Evolutionary conservation across 306 rosid genomes (phyloP).

Genomic region (Quercus bicolor): DNA sequence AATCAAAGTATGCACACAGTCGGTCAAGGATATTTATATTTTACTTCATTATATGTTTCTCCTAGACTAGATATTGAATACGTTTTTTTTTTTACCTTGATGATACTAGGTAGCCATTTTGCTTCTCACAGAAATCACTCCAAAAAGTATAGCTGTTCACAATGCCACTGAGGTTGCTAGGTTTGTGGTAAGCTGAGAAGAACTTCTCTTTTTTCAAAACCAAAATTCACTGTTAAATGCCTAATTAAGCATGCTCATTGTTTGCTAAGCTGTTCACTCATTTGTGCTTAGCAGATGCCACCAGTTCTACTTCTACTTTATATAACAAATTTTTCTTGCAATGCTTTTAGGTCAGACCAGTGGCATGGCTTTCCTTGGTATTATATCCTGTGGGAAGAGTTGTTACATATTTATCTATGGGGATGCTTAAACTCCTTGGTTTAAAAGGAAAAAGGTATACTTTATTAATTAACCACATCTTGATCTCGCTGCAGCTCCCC

Average conservation of each 20-base stretch:
- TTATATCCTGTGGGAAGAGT: slow-evolving; percentile 92
- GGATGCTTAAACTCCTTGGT: slow-evolving; percentile 91
- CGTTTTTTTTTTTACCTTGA: slow-evolving; percentile 14
- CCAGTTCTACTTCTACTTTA: slow-evolving; percentile 13
- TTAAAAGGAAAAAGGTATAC: slow-evolving; percentile 93
- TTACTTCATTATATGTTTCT: background rate
- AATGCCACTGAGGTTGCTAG: slow-evolving; percentile 96
- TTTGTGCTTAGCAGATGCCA: slow-evolving; percentile 13
- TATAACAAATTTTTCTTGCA: slow-evolving; percentile 24
- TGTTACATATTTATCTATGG: slow-evolving; percentile 94
- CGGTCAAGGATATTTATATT: background rate
- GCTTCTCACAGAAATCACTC: slow-evolving; percentile 99
- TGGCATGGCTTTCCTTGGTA: slow-evolving; percentile 96
- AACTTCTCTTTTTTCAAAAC: background rate
- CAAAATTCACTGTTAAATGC: background rate
- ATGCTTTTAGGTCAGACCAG: slow-evolving; percentile 91
- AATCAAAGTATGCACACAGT: background rate
- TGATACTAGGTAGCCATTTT: slow-evolving; percentile 82
- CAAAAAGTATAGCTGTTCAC: slow-evolving; percentile 96
- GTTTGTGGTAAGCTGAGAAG: slow-evolving; percentile 75
- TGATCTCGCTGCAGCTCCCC: slow-evolving; percentile 2
- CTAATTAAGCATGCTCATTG: slow-evolving; percentile 5
- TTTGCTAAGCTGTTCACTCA: slow-evolving; percentile 1
- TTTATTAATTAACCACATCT: slow-evolving; percentile 18
- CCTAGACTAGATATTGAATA: background rate